Base-by-base conservation (phyloP, 768 basidiomycete genomes). In the Lentinula sp. region DNA sequence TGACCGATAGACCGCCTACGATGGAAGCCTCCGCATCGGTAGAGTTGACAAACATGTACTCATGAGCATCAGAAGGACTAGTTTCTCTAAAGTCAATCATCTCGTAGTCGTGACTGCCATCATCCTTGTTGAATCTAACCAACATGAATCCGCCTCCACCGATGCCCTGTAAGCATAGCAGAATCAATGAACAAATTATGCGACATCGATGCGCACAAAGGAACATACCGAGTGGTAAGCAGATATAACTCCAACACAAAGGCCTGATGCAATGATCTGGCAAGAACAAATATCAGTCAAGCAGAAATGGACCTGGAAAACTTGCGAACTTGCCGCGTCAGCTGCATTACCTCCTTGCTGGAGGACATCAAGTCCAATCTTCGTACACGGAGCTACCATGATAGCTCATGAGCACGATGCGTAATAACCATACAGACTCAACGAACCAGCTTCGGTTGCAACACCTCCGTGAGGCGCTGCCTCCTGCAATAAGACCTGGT, bases 11-110 rank as follows among this genome's bases (percentile, higher is more conserved):
- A 3, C 81, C 81, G 0, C 81, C 81, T 15, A 81, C 69, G 60
- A 73, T 72, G 18, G 75, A 74, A 2, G 76, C 76, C 23, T 49
- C 43, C 6, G 37, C 43, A 18, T 70, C 65, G 12, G 73, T 66
- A 20, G 70, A 68, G 59, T 63, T 57, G 46, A 53, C 16, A 70
- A 68, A 80, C 79, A 81, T 80, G 61, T 71, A 69, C 54, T 71
- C 62, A 61, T 72, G 70, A 15, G 76, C 70, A 18, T 65, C 70
- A 1, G 69, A 63, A 8, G 80, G 78, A 57, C 75, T 75, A 3
- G 77, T 76, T 64, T 81, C 80, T 43, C 80, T 74, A 67, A 81
- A 81, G 68, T 81, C 79, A 57, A 82, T 77, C 59, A 60, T 60
- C 28, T 60, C 59, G 41, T 60, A 60, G 45, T 50, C 59, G 50